These are phyloP conservation scores for Exserohilum turcica DNA, from an alignment of 2,329 filamentous ascomycete genomes.

Conservation along the genomic window DNA sequence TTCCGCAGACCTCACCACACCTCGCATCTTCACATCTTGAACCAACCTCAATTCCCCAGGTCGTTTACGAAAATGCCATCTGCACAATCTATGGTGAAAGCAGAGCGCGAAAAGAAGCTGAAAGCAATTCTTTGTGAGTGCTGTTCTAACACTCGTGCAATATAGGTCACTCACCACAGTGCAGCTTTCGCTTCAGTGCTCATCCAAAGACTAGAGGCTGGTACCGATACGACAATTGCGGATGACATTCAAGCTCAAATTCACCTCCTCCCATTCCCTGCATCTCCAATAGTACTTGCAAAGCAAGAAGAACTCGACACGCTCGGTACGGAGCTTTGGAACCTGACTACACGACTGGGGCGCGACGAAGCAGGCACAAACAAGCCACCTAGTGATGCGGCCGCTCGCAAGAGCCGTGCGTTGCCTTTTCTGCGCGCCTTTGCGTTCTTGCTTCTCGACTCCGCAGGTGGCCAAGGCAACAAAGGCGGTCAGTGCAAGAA, in stretches of 20 bases:
- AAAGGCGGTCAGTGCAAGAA: slow-evolving; percentile 33
- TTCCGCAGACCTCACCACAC: neutral
- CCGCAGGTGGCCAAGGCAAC: slow-evolving; percentile 26
- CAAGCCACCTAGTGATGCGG: slow-evolving; percentile 42
- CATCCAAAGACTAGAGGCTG: slow-evolving; percentile 26
- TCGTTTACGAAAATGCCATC: slow-evolving; percentile 31
- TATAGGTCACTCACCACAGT: slow-evolving; percentile 13
- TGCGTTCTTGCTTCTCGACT: slow-evolving; percentile 70
- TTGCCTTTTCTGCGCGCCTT: slow-evolving; percentile 56
- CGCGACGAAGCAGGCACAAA: slow-evolving; percentile 22
- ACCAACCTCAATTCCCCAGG: neutral
- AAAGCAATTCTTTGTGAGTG: slow-evolving; percentile 39
- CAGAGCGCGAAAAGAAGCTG: slow-evolving; percentile 46
- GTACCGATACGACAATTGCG: slow-evolving; percentile 27
- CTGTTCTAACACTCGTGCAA: neutral
- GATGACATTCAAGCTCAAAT: slow-evolving; percentile 51
- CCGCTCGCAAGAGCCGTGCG: slow-evolving; percentile 21
- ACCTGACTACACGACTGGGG: slow-evolving; percentile 62
- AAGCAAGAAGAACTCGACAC: slow-evolving; percentile 59
- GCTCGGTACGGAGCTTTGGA: slow-evolving; percentile 68
- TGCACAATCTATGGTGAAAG: slow-evolving; percentile 22
- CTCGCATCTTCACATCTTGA: neutral
- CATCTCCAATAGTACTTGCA: slow-evolving; percentile 32
- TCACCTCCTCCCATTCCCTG: slow-evolving; percentile 43
- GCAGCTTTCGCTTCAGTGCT: slow-evolving; percentile 44